Evolutionary conservation across 2,329 filamentous ascomycete species (phyloP).

Genomic region (Fusarium continuum): DNA sequence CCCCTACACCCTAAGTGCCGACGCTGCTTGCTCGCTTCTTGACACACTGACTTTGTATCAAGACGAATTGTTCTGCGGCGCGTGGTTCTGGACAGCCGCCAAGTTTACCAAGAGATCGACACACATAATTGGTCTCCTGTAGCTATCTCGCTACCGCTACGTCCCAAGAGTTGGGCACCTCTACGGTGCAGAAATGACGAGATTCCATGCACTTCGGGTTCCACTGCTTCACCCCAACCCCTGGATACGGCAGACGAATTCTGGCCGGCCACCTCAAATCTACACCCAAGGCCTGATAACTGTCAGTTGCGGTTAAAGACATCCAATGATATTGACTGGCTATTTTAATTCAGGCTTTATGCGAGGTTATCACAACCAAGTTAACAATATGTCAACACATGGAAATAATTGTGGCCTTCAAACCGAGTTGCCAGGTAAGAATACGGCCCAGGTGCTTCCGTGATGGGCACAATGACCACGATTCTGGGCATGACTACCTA

Average conservation of each 20-base stretch:
- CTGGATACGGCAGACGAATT: constrained; percentile 20
- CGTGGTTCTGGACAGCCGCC: not conserved
- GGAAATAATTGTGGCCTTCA: not conserved
- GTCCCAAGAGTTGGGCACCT: constrained; percentile 13
- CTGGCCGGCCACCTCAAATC: constrained; percentile 11
- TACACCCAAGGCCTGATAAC: constrained; percentile 9
- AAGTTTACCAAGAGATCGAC: not conserved
- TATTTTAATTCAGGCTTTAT: constrained; percentile 28
- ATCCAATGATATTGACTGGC: constrained; percentile 8
- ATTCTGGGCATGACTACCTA: not conserved
- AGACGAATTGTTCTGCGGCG: constrained; percentile 3
- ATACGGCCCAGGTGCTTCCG: constrained; percentile 9
- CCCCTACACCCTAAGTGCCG: constrained; percentile 24
- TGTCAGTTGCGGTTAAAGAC: constrained; percentile 30
- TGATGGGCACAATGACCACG: not conserved
- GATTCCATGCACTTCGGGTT: constrained; percentile 37
- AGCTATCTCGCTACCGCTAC: constrained; percentile 14
- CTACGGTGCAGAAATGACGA: constrained; percentile 38
- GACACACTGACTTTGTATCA: not conserved
- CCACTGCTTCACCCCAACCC: constrained; percentile 34
- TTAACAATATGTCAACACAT: constrained; percentile 1
- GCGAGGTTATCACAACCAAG: constrained; percentile 6
- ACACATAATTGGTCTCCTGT: constrained; percentile 6
- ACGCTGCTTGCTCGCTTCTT: not conserved
- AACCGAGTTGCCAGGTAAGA: not conserved